These are phyloP conservation scores for Nicotiana undulata DNA, from an alignment of 257 asterid genomes.

Conservation along the genomic window DNA sequence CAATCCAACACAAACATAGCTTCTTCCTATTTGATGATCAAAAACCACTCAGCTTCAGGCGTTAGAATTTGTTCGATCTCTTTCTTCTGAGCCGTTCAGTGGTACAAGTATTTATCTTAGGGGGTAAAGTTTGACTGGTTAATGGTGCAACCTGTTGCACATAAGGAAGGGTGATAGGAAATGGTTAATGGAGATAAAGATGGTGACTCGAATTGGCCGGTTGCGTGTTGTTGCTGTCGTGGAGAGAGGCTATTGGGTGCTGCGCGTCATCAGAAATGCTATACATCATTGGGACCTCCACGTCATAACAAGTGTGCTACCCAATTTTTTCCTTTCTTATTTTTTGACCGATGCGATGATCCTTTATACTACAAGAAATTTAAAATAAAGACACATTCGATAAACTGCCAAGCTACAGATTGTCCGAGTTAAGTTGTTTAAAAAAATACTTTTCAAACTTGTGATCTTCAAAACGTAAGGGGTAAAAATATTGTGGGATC, in stretches of 20 bases:
- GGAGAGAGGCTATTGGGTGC: slow-evolving; percentile 14
- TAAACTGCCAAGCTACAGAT: too few relatives aligned
- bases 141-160: slow-evolving; percentile 11
- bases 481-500: too few relatives aligned
- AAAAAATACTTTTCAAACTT: too few relatives aligned
- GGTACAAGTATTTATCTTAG: background rate
- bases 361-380: too few relatives aligned
- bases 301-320: background rate
- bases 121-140: background rate
- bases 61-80: background rate
- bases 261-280: slow-evolving; percentile 17
- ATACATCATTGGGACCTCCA: background rate
- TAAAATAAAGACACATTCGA: too few relatives aligned
- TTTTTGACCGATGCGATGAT: background rate
- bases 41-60: background rate
- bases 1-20: slow-evolving; percentile 41
- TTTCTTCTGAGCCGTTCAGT: background rate
- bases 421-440: too few relatives aligned
- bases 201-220: slow-evolving; percentile 2
- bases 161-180: background rate
- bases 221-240: slow-evolving; percentile 6
- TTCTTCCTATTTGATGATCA: too few relatives aligned
- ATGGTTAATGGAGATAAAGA: background rate
- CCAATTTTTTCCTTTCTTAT: background rate
- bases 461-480: too few relatives aligned